phyloP scores from a whole-genome alignment of 129 eudicot species.

The Artemisia tridentata region DNA sequence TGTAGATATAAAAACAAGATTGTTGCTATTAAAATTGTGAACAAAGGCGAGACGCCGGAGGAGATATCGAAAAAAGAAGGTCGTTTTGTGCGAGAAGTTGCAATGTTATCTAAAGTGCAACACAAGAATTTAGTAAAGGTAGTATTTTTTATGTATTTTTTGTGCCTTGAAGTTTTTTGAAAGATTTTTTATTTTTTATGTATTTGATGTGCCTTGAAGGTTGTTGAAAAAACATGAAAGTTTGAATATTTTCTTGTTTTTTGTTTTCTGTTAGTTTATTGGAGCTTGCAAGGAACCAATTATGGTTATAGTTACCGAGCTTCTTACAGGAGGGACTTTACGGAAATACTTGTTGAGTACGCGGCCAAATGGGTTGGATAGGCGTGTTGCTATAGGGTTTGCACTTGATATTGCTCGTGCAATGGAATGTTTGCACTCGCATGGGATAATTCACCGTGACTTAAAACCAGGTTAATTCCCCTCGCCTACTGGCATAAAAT shows the following conservation, averaged over 20 bases:
- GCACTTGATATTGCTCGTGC: constrained; percentile 97
- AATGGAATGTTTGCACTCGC: constrained; percentile 91
- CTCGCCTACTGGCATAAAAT: background rate
- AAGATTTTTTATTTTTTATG: constrained; percentile 2
- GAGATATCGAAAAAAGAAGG: constrained; percentile 70
- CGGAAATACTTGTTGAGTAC: constrained; percentile 62
- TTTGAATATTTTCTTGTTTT: background rate
- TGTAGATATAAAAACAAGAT: constrained; percentile 79
- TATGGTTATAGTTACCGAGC: constrained; percentile 86
- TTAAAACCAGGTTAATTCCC: constrained; percentile 64
- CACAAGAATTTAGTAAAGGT: constrained; percentile 95
- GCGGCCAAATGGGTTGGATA: constrained; percentile 74
- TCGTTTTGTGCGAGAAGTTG: constrained; percentile 81
- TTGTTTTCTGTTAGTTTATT: constrained; percentile 49
- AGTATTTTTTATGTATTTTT: background rate
- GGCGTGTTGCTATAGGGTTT: constrained; percentile 64
- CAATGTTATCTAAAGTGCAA: constrained; percentile 83
- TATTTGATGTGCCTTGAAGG: background rate
- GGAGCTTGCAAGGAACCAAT: constrained; percentile 93
- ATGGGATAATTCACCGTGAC: constrained; percentile 95
- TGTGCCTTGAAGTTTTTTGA: background rate
- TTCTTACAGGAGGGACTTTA: constrained; percentile 79
- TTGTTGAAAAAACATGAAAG: background rate
- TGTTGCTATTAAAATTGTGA: constrained; percentile 83
- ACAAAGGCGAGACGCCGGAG: constrained; percentile 77